These are phyloP conservation scores for Buddleja alternifolia DNA, from an alignment of 257 asterid genomes.

Conservation along the genomic window DNA sequence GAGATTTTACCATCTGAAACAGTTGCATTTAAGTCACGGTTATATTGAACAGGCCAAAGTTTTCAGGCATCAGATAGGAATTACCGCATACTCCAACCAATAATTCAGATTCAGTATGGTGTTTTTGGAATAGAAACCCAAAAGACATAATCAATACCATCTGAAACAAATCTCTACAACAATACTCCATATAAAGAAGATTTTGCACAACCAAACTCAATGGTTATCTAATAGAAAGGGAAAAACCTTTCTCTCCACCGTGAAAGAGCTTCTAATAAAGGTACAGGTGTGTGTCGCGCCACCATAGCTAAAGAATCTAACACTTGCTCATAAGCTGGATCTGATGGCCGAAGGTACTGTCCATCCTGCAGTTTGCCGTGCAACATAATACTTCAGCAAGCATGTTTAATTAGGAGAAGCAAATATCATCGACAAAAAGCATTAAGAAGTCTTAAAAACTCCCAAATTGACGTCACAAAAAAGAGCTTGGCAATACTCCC, in stretches of 20 bases:
- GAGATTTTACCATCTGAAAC: slow-evolving; percentile 8
- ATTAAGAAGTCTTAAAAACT: slow-evolving; percentile 7
- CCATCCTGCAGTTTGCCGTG: slow-evolving; percentile 74
- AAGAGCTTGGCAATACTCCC: slow-evolving; percentile 14
- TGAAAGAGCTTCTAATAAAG: slow-evolving; percentile 92
- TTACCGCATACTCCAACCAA: slow-evolving; percentile 10
- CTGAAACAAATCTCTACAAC: slow-evolving; percentile 1
- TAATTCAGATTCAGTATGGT: background rate
- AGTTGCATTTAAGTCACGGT: background rate
- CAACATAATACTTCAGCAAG: slow-evolving; percentile 23
- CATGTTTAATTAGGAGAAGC: slow-evolving; percentile 16
- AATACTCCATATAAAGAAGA: slow-evolving; percentile 12
- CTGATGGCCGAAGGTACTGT: slow-evolving; percentile 98
- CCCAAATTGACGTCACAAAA: background rate
- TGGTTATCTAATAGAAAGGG: slow-evolving; percentile 27
- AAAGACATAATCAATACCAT: slow-evolving; percentile 14
- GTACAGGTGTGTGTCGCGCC: slow-evolving; percentile 98
- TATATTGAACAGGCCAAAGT: background rate
- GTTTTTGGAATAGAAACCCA: slow-evolving; percentile 13
- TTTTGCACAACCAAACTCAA: background rate
- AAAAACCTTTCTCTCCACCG: slow-evolving; percentile 96
- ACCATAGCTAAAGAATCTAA: slow-evolving; percentile 98
- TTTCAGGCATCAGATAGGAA: background rate
- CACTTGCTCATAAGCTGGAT: slow-evolving; percentile 99
- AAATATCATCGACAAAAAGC: slow-evolving; percentile 5